Evolutionary conservation across 1,284 basidiomycete species (phyloP), one percentile per base, ranked within the genome.

Genomic region (Malassezia yamatoensis): DNA sequence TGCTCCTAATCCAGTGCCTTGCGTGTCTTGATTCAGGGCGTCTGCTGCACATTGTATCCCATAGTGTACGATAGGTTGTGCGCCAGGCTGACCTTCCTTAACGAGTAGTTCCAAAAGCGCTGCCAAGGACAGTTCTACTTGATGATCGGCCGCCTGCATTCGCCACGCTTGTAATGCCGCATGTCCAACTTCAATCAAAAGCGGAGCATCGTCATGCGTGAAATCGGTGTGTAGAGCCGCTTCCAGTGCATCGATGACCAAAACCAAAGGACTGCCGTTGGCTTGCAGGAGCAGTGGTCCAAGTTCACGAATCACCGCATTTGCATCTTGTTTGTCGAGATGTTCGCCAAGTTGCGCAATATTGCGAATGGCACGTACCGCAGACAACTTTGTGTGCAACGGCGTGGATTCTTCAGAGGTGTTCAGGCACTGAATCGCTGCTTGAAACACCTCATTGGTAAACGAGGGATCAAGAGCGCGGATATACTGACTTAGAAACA

Each of bases 401-500:
- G 83, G 81, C 0, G 85, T 83, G 24, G 82, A 80, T 12, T 58
- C 59, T 13, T 29, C 43, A 5, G 43, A 32, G 0, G 83, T 80
- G 70, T 90, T 87, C n/a, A 96, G 80, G 1, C 88, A 88, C 40
- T 84, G 81, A 32, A 93, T 80, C 0, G 90, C 87, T 6, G 88
- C 87, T 20, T 85, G 82, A 34, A 98, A 79, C 70, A 96, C 96
- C 43, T 63, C 58, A 2, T 50, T 49, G 3, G 66, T 65, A 40
- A 90, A 78, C 51, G 83, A 79, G 1, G 79, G 65, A 0, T 88
- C 85, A 8, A 96, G 78, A 3, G 85, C 76, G 56, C 83, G 82
- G 0, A 88, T 82, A 67, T 84, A 96, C 72, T 91, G 86, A 66
- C 88, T 90, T 0, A 90, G 89, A 68, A 96, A 93, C 38, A 96